Conservation (phyloP, 305 asterid genomes). For the Lippia alba region DNA sequence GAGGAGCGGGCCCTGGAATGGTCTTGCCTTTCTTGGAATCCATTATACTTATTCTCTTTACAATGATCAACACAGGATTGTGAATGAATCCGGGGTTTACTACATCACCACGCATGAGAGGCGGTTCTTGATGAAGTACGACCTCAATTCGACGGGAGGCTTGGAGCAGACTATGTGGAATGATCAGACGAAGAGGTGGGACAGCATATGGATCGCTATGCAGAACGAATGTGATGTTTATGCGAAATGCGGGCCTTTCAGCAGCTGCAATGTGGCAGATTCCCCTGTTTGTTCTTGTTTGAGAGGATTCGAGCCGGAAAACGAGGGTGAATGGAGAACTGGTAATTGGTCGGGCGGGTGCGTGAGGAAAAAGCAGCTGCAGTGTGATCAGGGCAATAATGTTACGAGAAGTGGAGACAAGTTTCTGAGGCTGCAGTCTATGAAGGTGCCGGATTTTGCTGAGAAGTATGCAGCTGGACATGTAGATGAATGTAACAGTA, state of each 20-base stretch:
- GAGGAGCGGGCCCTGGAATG: conserved; percentile 58
- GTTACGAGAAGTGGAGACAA: conserved; percentile 40
- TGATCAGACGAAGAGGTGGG: conserved; percentile 35
- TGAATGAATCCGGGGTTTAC: conserved; percentile 32
- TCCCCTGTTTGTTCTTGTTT: conserved; percentile 52
- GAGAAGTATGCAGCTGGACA: conserved; percentile 11
- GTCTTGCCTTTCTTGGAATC: conserved; percentile 41
- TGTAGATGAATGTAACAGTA: conserved; percentile 43
- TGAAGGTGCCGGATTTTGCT: conserved; percentile 68
- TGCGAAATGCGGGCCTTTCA: conserved; percentile 48
- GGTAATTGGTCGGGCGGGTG: conserved; percentile 63
- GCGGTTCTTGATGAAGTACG: conserved; percentile 12
- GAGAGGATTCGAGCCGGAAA: conserved; percentile 54
- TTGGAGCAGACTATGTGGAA: conserved; percentile 30
- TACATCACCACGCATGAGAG: conserved; percentile 40
- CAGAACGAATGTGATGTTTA: conserved; percentile 39
- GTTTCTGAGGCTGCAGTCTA: conserved; percentile 45
- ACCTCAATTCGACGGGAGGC: conserved; percentile 23
- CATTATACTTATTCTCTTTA: conserved; percentile 37
- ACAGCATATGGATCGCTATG: conserved; percentile 22
- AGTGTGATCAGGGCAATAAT: conserved; percentile 8
- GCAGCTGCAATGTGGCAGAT: conserved; percentile 35
- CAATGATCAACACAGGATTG: conserved; percentile 36
- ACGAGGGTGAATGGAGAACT: conserved; percentile 48
- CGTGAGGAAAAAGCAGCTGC: conserved; percentile 36